phyloP scores from a whole-genome alignment of 225 moss, liverwort and hornwort species.

The Neckera pumila region DNA sequence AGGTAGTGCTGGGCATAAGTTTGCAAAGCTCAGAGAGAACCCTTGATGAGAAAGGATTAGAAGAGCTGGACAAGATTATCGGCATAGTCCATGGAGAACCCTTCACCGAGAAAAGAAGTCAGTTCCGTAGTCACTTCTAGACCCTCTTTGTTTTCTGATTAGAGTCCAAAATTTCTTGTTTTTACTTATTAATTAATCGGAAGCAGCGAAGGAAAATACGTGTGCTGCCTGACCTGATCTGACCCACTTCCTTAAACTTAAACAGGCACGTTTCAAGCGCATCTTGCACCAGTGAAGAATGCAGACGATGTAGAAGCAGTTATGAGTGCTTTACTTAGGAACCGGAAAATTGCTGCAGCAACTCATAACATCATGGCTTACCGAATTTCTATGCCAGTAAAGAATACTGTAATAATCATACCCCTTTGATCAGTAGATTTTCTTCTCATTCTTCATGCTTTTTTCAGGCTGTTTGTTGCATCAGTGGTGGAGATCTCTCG shows the following conservation, averaged over 20 bases:
- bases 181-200: background rate
- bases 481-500: background rate
- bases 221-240: background rate
- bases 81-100: slow-evolving; percentile 50
- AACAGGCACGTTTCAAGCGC: slow-evolving; percentile 57
- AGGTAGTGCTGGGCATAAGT: slow-evolving; percentile 2
- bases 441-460: background rate
- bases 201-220: background rate
- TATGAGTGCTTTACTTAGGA: slow-evolving; percentile 60
- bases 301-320: slow-evolving; percentile 63
- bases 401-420: slow-evolving; percentile 18
- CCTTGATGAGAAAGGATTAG: slow-evolving; percentile 30
- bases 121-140: background rate
- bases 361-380: slow-evolving; percentile 91
- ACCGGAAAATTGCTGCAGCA: slow-evolving; percentile 76
- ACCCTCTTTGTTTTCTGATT: background rate
- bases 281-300: slow-evolving; percentile 56
- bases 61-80: slow-evolving; percentile 39
- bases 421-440: background rate
- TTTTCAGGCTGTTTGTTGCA: background rate
- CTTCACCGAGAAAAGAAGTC: slow-evolving; percentile 50
- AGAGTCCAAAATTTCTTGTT: background rate
- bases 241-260: background rate
- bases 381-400: slow-evolving; percentile 40
- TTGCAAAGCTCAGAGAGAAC: slow-evolving; percentile 6